Percentiles rank a stretch among this genome's conserved stretches.
phyloP scores from a whole-genome alignment of 1,284 basidiomycete species.

The Butyriboletus appendiculatus region DNA sequence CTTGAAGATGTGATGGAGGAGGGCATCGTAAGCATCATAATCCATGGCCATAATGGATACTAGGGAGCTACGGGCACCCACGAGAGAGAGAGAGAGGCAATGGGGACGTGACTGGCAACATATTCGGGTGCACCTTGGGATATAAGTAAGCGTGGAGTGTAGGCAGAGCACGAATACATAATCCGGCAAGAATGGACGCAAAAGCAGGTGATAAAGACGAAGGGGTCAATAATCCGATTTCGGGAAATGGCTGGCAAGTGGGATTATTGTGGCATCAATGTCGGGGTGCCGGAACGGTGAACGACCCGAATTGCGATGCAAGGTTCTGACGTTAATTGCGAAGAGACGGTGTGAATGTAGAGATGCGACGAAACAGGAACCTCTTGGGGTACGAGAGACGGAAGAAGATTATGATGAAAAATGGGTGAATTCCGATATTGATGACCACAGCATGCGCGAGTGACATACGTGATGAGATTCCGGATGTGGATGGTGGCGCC shows the following conservation, averaged over 20 bases:
- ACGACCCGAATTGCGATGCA: constrained; percentile 5
- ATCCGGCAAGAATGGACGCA: constrained; percentile 7
- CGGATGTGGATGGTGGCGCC: neutral
- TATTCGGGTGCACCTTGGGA: neutral
- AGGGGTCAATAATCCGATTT: constrained; percentile 8
- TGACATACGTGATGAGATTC: constrained; percentile 12
- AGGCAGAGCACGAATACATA: neutral
- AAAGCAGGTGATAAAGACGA: neutral
- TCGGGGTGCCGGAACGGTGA: neutral
- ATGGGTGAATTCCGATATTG: constrained; percentile 22
- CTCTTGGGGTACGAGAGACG: neutral
- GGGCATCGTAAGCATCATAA: constrained; percentile 36
- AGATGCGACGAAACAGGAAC: constrained; percentile 7
- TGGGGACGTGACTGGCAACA: constrained; percentile 2
- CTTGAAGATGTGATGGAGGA: constrained; percentile 37
- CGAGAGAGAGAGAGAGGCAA: neutral
- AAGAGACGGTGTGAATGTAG: no score
- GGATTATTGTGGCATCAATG: neutral
- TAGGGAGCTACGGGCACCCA: no score
- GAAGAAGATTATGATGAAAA: constrained; percentile 1
- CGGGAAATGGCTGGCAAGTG: constrained; percentile 1
- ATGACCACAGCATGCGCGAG: constrained; percentile 8
- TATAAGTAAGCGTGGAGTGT: constrained; percentile 27
- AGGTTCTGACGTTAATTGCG: constrained; percentile 23
- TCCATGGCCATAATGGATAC: constrained; percentile 31